Percentiles rank a stretch among this genome's conserved stretches.
These are phyloP conservation scores for Panaeolus papilionaceus DNA, from an alignment of 768 basidiomycete species.

Conservation along the genomic window DNA sequence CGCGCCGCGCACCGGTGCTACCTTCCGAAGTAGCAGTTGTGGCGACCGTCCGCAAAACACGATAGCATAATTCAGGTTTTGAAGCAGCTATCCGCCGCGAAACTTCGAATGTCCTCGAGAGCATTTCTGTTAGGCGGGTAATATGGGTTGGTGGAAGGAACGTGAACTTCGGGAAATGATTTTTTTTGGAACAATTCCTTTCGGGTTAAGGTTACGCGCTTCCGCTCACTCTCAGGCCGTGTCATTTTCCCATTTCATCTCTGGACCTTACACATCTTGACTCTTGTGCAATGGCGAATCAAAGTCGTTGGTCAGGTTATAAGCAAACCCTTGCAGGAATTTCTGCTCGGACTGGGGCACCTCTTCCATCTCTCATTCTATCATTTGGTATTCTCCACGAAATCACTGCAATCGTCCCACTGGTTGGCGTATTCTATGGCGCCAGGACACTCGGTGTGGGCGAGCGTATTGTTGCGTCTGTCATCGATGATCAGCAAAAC, in stretches of 20 bases:
- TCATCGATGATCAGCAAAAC: conserved; percentile 31
- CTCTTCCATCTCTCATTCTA: conserved; percentile 74
- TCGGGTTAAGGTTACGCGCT: conserved; percentile 19
- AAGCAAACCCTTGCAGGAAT: conserved; percentile 61
- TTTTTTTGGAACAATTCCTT: conserved; percentile 13
- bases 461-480: conserved; percentile 58
- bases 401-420: conserved; percentile 78
- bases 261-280: conserved; percentile 23
- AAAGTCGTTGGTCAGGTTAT: conserved; percentile 51
- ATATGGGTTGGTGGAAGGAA: neutral
- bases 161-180: conserved; percentile 8
- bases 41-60: neutral
- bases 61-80: conserved; percentile 13
- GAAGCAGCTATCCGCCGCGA: conserved; percentile 12
- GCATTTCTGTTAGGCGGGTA: conserved; percentile 18
- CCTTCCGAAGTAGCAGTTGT: conserved; percentile 8
- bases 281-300: conserved; percentile 20
- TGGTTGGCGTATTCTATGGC: conserved; percentile 75
- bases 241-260: conserved; percentile 4
- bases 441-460: conserved; percentile 75
- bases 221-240: neutral
- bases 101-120: conserved; percentile 17
- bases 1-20: neutral
- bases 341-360: conserved; percentile 74
- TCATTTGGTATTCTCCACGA: conserved; percentile 90